phyloP scores from a whole-genome alignment of 1,139 yeast species.

The Chernovozyma aurita region DNA sequence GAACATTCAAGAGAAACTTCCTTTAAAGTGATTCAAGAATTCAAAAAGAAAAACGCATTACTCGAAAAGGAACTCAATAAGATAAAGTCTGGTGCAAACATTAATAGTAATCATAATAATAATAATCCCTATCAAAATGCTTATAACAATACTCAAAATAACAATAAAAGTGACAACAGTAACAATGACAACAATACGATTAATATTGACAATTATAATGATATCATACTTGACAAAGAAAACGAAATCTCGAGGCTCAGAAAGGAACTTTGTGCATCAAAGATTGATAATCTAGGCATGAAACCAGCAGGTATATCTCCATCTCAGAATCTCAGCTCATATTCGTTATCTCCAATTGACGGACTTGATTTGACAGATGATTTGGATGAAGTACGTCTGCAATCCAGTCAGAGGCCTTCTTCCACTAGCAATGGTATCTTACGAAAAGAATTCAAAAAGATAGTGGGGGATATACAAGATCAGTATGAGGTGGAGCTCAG shows the following conservation, averaged over 20 bases:
- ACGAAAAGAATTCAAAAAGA: constrained; percentile 66
- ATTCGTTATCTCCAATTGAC: constrained; percentile 1
- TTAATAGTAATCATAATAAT: not conserved
- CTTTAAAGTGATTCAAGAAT: constrained; percentile 42
- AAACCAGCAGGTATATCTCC: constrained; percentile 10
- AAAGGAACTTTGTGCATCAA: constrained; percentile 44
- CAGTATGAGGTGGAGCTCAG: constrained; percentile 57
- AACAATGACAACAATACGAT: not conserved
- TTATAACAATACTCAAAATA: not conserved
- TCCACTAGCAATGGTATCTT: constrained; percentile 43
- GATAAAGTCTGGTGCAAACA: constrained; percentile 12
- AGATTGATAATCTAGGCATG: constrained; percentile 45
- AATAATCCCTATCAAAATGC: no score
- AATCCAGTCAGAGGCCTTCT: constrained; percentile 10
- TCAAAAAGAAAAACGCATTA: constrained; percentile 39
- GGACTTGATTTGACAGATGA: constrained; percentile 10
- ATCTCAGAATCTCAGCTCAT: constrained; percentile 4
- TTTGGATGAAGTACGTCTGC: constrained; percentile 10
- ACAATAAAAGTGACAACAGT: not conserved
- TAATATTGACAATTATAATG: not conserved
- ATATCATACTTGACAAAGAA: constrained; percentile 30
- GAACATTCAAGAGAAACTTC: constrained; percentile 53
- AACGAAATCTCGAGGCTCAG: constrained; percentile 43
- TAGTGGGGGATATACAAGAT: constrained; percentile 59
- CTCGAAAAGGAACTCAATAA: constrained; percentile 43